Base-by-base conservation (phyloP, 805 yeast genomes). In the Starmerella potacharoeniae region DNA sequence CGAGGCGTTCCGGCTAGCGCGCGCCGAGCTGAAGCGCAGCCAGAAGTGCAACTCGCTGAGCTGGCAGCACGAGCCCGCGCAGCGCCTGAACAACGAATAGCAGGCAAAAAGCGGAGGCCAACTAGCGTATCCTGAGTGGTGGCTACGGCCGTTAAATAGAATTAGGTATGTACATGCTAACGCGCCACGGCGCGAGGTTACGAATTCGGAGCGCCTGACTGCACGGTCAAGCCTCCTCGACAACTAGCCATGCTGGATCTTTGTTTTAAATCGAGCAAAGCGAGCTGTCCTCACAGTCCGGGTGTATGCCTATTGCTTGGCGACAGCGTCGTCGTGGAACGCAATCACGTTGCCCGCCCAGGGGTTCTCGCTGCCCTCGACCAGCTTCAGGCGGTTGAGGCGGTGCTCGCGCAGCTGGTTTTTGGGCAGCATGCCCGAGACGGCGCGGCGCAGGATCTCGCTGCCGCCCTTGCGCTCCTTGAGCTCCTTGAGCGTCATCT, bases 361-460 rank as follows among this genome's bases (percentile, higher is more conserved):
- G 29, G 96, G 97, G 67, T 86, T 86, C 55, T 85, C 85, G 55
- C 87, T 80, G 33, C 91, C 96, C 63, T 95, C 97, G 68, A 78
- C 86, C 0, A 87, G 81, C 71, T 87, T 89, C 58, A 93, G 75
- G 67, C 99, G 80, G 31, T 81, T 91, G 65, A 93, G 70, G 68
- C 98, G 81, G 13, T 75, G 72, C 64, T 83, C 78, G 69, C 97
- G 80, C 60, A 84, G 78, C 64, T 82, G 82, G 69, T 93, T 91
- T 73, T 87, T 90, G 44, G 98, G 98, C 54, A 93, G 76, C 99
- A 93, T 93, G 55, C 95, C 95, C 59, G 87, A 83, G 6, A 93
- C 98, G 1, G 99, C 97, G 63, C 84, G 80, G 64, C 72, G 79
- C 64, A 93, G 73, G 11, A 90, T 73, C 69, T 93, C 97, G n/a